A percentile compares a stretch with the other conserved stretches of the same genome.
Evolutionary conservation across 805 yeast species (phyloP).

Genomic region (Saturnispora hagleri): DNA sequence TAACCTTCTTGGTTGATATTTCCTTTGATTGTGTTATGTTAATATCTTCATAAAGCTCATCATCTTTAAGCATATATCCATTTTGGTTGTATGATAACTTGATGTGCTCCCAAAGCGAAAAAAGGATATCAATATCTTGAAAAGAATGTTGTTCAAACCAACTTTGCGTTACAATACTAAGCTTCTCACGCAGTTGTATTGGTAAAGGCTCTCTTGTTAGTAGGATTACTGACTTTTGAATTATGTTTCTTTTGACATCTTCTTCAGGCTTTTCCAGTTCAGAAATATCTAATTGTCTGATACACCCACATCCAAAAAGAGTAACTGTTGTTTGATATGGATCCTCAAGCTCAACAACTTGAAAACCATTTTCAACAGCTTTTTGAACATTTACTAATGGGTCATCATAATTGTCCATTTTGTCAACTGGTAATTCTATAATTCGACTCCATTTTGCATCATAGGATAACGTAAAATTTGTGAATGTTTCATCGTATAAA

Average conservation of each 20-base stretch:
- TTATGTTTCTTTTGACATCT: slow-evolving; percentile 51
- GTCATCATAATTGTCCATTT: slow-evolving; percentile 9
- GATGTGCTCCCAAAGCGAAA: slow-evolving; percentile 60
- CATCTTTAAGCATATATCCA: slow-evolving; percentile 24
- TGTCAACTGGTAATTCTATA: slow-evolving; percentile 34
- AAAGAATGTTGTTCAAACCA: slow-evolving; percentile 78
- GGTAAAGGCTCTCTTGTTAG: slow-evolving; percentile 76
- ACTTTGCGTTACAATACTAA: slow-evolving; percentile 80
- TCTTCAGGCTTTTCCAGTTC: slow-evolving; percentile 35
- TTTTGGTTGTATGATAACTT: slow-evolving; percentile 32
- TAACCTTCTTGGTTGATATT: slow-evolving; percentile 16
- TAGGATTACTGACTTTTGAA: slow-evolving; percentile 86
- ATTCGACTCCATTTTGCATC: slow-evolving; percentile 43
- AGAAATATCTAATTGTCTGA: slow-evolving; percentile 64
- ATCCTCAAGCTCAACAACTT: slow-evolving; percentile 10
- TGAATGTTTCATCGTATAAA: slow-evolving; percentile 84
- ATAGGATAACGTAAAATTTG: slow-evolving; percentile 76
- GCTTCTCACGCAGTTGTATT: slow-evolving; percentile 79
- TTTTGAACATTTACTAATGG: background rate
- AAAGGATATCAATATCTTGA: slow-evolving; percentile 57
- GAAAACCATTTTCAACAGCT: slow-evolving; percentile 14
- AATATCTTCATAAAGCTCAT: slow-evolving; percentile 22
- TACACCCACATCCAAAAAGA: slow-evolving; percentile 91
- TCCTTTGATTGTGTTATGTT: background rate
- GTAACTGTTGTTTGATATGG: slow-evolving; percentile 41